Evolutionary conservation across 768 basidiomycete species (phyloP).

Genomic region (Sporobolomyces phaffii): DNA sequence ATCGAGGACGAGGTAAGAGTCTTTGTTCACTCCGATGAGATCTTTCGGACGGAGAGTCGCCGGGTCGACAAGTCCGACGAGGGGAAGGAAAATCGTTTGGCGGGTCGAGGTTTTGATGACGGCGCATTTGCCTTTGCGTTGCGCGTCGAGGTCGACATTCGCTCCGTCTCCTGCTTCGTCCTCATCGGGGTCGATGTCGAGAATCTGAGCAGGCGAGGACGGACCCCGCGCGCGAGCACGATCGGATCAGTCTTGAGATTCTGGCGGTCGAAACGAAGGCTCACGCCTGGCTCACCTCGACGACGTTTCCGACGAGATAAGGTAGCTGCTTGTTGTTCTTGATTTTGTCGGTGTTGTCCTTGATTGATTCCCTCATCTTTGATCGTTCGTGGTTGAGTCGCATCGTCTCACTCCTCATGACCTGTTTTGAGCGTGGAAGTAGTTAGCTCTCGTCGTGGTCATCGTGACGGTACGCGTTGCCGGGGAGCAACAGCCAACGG

Average conservation of each 20-base stretch:
- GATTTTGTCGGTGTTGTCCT: slow-evolving; percentile 95
- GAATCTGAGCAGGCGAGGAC: slow-evolving; percentile 55
- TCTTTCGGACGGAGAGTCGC: slow-evolving; percentile 84
- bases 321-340: slow-evolving; percentile 99
- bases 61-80: slow-evolving; percentile 93
- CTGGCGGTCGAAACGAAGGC: too few relatives aligned
- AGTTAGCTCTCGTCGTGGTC: too few relatives aligned
- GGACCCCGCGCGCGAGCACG: neutral
- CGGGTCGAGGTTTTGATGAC: slow-evolving; percentile 98
- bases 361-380: slow-evolving; percentile 97
- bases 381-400: slow-evolving; percentile 88
- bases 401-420: slow-evolving; percentile 91
- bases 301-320: slow-evolving; percentile 94
- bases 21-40: slow-evolving; percentile 98
- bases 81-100: slow-evolving; percentile 92
- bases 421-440: slow-evolving; percentile 51
- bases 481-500: too few relatives aligned
- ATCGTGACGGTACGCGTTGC: too few relatives aligned
- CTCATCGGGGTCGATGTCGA: slow-evolving; percentile 82
- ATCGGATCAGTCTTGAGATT: neutral
- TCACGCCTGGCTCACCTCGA: slow-evolving; percentile 63
- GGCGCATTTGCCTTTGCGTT: slow-evolving; percentile 94
- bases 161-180: slow-evolving; percentile 65
- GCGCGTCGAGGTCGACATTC: slow-evolving; percentile 90
- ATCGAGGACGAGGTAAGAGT: slow-evolving; percentile 94